A percentile compares a stretch with the other conserved stretches of the same genome.
Conservation (phyloP, 2,329 filamentous ascomycete species). For the Rhynchosporium secalis region DNA sequence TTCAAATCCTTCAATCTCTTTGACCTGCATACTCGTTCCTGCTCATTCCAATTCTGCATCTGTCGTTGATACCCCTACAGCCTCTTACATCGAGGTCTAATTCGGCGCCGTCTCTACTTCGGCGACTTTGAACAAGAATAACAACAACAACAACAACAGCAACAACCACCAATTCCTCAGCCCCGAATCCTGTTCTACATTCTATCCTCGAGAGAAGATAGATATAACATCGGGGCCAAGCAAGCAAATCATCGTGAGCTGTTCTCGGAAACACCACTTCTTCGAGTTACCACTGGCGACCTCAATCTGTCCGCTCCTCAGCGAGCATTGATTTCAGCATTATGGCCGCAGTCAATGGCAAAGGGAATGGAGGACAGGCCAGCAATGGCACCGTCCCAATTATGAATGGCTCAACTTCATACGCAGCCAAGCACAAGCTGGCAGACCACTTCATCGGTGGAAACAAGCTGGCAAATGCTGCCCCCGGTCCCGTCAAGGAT, state of each 20-base stretch:
- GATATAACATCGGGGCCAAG: constrained; percentile 17
- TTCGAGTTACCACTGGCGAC: constrained; percentile 30
- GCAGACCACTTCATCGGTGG: constrained; percentile 96
- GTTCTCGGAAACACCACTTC: constrained; percentile 15
- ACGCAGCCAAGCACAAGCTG: constrained; percentile 78
- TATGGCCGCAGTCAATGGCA: constrained; percentile 51
- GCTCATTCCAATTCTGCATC: constrained; percentile 7
- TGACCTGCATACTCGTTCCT: not conserved
- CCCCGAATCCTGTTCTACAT: constrained; percentile 13
- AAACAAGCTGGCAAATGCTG: constrained; percentile 79
- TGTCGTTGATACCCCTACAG: constrained; percentile 15
- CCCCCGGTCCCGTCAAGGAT: constrained; percentile 88
- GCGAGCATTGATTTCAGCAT: constrained; percentile 34
- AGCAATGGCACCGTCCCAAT: constrained; percentile 48
- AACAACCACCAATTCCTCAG: constrained; percentile 4
- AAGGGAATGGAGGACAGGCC: constrained; percentile 40
- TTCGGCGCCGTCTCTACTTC: constrained; percentile 16
- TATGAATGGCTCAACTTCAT: constrained; percentile 62
- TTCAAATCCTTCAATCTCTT: constrained; percentile 5
- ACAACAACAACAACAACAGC: no score
- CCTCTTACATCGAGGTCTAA: constrained; percentile 13
- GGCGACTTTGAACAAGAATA: constrained; percentile 9
- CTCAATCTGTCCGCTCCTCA: constrained; percentile 29
- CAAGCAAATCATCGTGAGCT: constrained; percentile 9
- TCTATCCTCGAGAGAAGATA: not conserved